A percentile compares a stretch with the other conserved stretches of the same genome.
Conservation (phyloP, 1,284 basidiomycete genomes). For the Ceratobasidium sp. region DNA sequence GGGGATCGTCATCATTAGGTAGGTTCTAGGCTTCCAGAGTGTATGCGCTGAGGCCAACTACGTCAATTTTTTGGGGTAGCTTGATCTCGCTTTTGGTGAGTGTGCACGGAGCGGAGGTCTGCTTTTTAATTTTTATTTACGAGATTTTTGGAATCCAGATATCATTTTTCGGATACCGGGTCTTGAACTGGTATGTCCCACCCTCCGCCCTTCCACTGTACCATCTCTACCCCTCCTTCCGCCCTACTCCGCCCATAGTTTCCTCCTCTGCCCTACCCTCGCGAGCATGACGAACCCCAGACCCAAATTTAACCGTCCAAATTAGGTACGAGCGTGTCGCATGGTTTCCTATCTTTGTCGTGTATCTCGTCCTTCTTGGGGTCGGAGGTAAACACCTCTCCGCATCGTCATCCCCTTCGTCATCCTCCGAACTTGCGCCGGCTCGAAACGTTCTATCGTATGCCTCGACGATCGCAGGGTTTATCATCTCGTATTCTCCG, state of each 20-base stretch:
- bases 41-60: background rate
- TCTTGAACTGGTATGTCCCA: conserved; percentile 68
- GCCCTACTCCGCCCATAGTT: too few species aligned
- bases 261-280: background rate
- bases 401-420: conserved; percentile 50
- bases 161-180: conserved; percentile 67
- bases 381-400: conserved; percentile 73
- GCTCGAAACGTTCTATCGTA: conserved; percentile 69
- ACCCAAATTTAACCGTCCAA: conserved; percentile 39
- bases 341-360: conserved; percentile 82
- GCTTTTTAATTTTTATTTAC: conserved; percentile 20
- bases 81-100: conserved; percentile 27
- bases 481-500: conserved; percentile 72
- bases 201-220: too few species aligned
- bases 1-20: conserved; percentile 84
- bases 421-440: conserved; percentile 52
- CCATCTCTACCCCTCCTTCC: too few species aligned
- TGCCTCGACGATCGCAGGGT: conserved; percentile 76
- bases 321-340: conserved; percentile 75
- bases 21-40: conserved; percentile 50
- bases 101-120: background rate
- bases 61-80: background rate
- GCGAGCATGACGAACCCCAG: background rate
- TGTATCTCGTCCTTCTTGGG: conserved; percentile 79
- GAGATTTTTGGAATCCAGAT: background rate